Base-by-base conservation (phyloP, 2,329 filamentous ascomycete genomes). In the Epichloe sp. region DNA sequence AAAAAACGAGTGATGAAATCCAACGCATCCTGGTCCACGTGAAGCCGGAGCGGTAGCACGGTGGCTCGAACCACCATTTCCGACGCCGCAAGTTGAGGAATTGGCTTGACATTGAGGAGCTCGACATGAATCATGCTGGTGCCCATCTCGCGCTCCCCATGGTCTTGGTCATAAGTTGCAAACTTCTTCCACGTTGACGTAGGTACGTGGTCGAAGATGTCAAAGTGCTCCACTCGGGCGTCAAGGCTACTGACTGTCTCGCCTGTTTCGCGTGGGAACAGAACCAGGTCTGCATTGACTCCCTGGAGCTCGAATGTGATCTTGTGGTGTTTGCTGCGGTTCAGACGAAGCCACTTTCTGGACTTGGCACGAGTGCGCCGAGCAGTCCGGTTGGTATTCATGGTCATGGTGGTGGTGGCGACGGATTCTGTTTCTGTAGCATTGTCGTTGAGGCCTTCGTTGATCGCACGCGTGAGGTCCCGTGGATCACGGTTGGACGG, bases 141-240 rank as follows among this genome's bases (percentile, higher is more conserved):
- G 17, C 83, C 85, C 67, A 87, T 85, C 68, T 97, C 88, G 47
- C 90, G 80, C 61, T 88, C 83, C n/a, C 86, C 87, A 11, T 83
- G 84, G 62, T 94, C 88, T 53, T 86, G 82, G 71, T 95, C 86
- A 60, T 95, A 96, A 0, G 91, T 97, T 14, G 88, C 83, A 68
- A 98, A 98, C 65, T 96, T 98, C 66, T 87, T 94, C 94, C 94
- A 98, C 0, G 91, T 96, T 3, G 93, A 98, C 0, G 88, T 91
- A 2, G 89, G 88, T 2, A 98, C 79, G 62, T 96, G 88, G 65
- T 98, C 93, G 55, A 93, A 95, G 15, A 98, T 83, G 58, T 95
- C 90, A 12, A 98, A 73, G 52, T 93, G 85, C 40, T 80, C 78
- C 11, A 98, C 75, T 8, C 88, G 82, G 36, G 97, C 72, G 65